phyloP scores from a whole-genome alignment of 2,329 filamentous ascomycete genomes.

The Fusarium veterinarium region DNA sequence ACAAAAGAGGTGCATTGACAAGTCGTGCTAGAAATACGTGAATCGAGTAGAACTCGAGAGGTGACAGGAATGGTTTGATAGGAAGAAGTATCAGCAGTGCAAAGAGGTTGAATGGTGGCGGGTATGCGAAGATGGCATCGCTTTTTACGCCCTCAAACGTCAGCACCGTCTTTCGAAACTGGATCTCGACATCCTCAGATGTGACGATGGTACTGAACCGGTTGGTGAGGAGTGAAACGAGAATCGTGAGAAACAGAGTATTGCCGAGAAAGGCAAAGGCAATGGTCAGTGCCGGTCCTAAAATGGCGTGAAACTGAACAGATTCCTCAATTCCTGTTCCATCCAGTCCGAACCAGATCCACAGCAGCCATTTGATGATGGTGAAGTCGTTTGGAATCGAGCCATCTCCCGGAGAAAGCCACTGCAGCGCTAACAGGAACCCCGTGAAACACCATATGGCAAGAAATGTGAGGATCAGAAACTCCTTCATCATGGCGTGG shows the following conservation, averaged over 20 bases:
- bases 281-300: slow-evolving; percentile 75
- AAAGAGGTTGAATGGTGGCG: slow-evolving; percentile 75
- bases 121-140: slow-evolving; percentile 75
- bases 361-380: slow-evolving; percentile 79
- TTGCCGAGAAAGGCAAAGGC: slow-evolving; percentile 79
- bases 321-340: slow-evolving; percentile 62
- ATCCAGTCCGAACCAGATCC: slow-evolving; percentile 82
- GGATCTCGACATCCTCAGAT: slow-evolving; percentile 75
- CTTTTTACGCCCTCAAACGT: slow-evolving; percentile 79
- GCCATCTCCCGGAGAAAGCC: slow-evolving; percentile 58
- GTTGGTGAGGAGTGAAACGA: slow-evolving; percentile 77
- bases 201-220: slow-evolving; percentile 75
- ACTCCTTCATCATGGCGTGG: slow-evolving; percentile 78
- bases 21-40: slow-evolving; percentile 72
- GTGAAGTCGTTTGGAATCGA: slow-evolving; percentile 55
- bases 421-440: slow-evolving; percentile 74
- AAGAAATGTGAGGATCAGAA: slow-evolving; percentile 71
- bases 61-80: slow-evolving; percentile 69
- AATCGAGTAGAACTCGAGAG: slow-evolving; percentile 74
- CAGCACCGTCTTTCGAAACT: slow-evolving; percentile 75
- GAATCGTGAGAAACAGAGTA: slow-evolving; percentile 71
- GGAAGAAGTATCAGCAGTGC: slow-evolving; percentile 72
- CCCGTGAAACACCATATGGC: slow-evolving; percentile 75
- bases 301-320: slow-evolving; percentile 70
- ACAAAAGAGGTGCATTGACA: slow-evolving; percentile 71